phyloP scores from a whole-genome alignment of 1,139 yeast species.

The Suhomyces panamericanus region DNA sequence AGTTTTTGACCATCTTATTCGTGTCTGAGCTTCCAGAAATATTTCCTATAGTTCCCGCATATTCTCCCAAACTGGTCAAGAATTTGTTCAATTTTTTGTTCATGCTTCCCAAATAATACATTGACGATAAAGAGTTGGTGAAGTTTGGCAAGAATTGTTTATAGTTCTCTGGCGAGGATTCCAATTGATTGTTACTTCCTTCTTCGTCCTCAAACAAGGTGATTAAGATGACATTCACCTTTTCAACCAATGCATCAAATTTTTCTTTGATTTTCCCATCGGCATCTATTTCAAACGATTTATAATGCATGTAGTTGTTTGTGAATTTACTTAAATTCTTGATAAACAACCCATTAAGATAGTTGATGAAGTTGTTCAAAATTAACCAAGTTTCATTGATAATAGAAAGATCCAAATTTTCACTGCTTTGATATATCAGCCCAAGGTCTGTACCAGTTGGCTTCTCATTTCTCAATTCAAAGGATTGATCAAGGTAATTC shows the following conservation, averaged over 20 bases:
- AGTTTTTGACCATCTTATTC: constrained; percentile 37
- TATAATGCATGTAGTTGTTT: constrained; percentile 41
- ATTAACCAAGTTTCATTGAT: constrained; percentile 50
- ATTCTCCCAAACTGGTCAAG: constrained; percentile 36
- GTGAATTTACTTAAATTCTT: constrained; percentile 37
- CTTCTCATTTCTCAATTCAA: constrained; percentile 19
- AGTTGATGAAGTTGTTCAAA: constrained; percentile 38
- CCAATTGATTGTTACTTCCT: constrained; percentile 34
- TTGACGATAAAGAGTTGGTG: constrained; percentile 44
- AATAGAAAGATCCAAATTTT: constrained; percentile 44
- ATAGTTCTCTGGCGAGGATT: constrained; percentile 39
- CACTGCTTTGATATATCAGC: constrained; percentile 41
- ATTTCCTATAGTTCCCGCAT: constrained; percentile 38
- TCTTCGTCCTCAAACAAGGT: constrained; percentile 34
- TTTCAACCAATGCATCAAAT: constrained; percentile 30
- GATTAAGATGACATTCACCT: constrained; percentile 29
- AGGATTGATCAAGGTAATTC: constrained; percentile 3
- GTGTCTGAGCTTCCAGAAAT: constrained; percentile 35
- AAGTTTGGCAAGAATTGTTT: constrained; percentile 42
- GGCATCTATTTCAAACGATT: constrained; percentile 30
- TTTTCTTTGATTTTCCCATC: constrained; percentile 31
- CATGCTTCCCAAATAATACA: constrained; percentile 37
- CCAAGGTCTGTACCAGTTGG: constrained; percentile 27
- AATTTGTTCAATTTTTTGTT: constrained; percentile 32
- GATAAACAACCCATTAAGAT: constrained; percentile 35